These are phyloP conservation scores for Plasmodium coatneyi DNA, from an alignment of 169 alveolate species.

Conservation along the genomic window DNA sequence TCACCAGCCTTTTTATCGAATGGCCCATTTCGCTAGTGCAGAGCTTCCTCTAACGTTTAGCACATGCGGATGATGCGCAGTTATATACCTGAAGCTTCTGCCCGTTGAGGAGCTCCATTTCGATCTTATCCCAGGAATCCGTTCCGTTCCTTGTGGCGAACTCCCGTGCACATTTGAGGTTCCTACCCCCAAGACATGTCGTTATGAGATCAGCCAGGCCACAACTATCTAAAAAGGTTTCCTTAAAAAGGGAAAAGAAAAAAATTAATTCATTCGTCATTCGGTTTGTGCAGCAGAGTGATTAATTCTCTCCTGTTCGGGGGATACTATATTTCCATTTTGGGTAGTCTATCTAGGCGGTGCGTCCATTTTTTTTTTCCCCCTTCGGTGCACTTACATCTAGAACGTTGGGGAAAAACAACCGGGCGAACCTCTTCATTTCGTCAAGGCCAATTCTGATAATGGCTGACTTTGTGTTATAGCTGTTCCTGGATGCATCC, in stretches of 20 bases:
- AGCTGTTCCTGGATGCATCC: slow-evolving; percentile 89
- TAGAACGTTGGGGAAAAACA: slow-evolving; percentile 83
- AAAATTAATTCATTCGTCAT: background rate
- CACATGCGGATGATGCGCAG: background rate
- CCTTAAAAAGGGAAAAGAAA: slow-evolving; percentile 76
- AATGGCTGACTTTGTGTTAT: slow-evolving; percentile 94
- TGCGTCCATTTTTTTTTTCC: background rate
- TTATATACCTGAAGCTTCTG: slow-evolving; percentile 89
- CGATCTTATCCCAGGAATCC: slow-evolving; percentile 91
- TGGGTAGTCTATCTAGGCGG: background rate
- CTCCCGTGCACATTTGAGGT: slow-evolving; percentile 92
- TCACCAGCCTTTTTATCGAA: background rate
- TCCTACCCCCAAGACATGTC: slow-evolving; percentile 94
- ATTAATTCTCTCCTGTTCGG: no score
- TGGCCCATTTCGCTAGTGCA: background rate
- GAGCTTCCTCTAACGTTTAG: background rate
- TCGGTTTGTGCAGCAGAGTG: slow-evolving; percentile 1
- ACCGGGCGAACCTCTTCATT: slow-evolving; percentile 82
- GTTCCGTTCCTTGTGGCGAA: slow-evolving; percentile 88
- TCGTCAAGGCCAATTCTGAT: slow-evolving; percentile 94
- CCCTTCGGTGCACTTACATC: slow-evolving; percentile 45
- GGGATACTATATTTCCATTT: background rate
- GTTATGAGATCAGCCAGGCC: slow-evolving; percentile 95
- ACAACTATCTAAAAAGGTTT: slow-evolving; percentile 92
- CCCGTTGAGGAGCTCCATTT: slow-evolving; percentile 90